These are phyloP conservation scores for Casaregolazyma suthepensis DNA, from an alignment of 1,139 yeast species.

Conservation along the genomic window DNA sequence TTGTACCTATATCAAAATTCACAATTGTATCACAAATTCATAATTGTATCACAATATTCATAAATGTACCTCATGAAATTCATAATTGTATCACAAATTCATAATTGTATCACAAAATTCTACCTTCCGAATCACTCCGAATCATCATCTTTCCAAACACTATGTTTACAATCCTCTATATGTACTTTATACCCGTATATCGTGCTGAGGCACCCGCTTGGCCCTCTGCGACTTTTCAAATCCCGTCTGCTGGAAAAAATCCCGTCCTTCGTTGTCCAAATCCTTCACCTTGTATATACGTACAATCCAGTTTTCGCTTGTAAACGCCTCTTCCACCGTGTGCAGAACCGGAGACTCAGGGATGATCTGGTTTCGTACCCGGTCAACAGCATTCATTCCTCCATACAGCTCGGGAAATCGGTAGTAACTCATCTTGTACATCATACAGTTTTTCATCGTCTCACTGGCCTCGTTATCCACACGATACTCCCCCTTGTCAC, in stretches of 20 bases:
- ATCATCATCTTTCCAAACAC: too few relatives aligned
- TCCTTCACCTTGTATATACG: constrained; percentile 92
- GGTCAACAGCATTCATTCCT: constrained; percentile 63
- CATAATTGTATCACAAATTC: too few relatives aligned
- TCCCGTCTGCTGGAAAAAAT: constrained; percentile 29
- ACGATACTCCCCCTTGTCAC: constrained; percentile 78
- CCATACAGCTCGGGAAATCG: constrained; percentile 70
- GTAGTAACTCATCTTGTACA: constrained; percentile 95
- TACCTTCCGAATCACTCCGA: too few relatives aligned
- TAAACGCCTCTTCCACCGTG: constrained; percentile 88
- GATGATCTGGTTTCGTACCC: constrained; percentile 82
- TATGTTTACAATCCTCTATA: constrained; percentile 4
- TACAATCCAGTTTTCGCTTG: constrained; percentile 95
- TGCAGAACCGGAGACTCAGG: constrained; percentile 58
- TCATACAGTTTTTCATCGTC: constrained; percentile 80
- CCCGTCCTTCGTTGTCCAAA: constrained; percentile 81
- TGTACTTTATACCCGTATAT: constrained; percentile 17
- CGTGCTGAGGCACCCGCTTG: constrained; percentile 22
- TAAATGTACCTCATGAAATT: too few relatives aligned
- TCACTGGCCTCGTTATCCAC: constrained; percentile 76
- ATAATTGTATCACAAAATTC: too few relatives aligned
- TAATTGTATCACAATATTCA: too few relatives aligned
- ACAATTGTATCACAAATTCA: too few relatives aligned
- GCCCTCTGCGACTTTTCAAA: constrained; percentile 30
- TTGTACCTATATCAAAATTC: too few relatives aligned